phyloP scores from a whole-genome alignment of 805 yeast species.

The Saturnispora halmiae region DNA sequence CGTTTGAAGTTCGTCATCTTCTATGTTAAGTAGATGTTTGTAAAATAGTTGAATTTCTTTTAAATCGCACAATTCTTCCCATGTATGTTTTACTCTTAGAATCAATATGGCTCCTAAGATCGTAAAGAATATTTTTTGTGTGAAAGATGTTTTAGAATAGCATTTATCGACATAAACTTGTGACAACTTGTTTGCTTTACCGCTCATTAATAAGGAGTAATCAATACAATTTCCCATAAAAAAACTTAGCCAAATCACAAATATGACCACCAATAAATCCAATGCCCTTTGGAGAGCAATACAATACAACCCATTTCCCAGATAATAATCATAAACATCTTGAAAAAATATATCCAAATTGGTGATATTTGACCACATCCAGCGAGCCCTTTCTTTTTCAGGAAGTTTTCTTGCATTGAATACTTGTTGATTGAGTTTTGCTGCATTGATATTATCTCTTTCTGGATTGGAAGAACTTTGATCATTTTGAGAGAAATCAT shows the following conservation, averaged over 20 bases:
- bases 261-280: conserved; percentile 66
- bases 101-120: conserved; percentile 46
- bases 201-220: conserved; percentile 29
- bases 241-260: conserved; percentile 70
- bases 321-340: conserved; percentile 75
- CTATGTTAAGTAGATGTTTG: conserved; percentile 55
- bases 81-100: conserved; percentile 45
- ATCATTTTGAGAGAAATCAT: background rate
- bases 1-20: conserved; percentile 81
- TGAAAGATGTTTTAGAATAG: conserved; percentile 35
- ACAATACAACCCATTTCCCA: conserved; percentile 77
- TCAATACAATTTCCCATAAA: conserved; percentile 80
- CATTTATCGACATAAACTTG: conserved; percentile 43
- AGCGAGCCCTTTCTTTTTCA: conserved; percentile 70
- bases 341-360: conserved; percentile 80
- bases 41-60: conserved; percentile 73
- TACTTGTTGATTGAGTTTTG: conserved; percentile 1
- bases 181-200: conserved; percentile 28
- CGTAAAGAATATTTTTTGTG: conserved; percentile 54
- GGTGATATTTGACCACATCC: conserved; percentile 95
- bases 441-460: background rate
- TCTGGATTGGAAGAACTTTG: background rate
- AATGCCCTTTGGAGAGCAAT: conserved; percentile 58
- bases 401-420: conserved; percentile 33
- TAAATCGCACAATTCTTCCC: conserved; percentile 55